Conservation (phyloP, 352 stramenopile genomes). For the Globisporangium apiculatum region DNA sequence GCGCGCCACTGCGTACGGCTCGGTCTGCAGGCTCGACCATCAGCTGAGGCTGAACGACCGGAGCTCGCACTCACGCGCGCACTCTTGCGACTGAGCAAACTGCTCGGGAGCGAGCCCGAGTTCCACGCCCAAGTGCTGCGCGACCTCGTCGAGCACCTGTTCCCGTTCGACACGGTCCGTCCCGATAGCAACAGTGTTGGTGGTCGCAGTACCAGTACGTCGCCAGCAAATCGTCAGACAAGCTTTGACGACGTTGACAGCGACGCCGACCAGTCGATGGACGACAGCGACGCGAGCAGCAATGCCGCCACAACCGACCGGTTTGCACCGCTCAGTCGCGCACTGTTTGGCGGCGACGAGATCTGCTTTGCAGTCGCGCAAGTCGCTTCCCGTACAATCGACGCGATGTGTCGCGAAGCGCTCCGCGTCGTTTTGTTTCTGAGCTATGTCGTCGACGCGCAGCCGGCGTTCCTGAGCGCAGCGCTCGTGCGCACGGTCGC, state of each 20-base stretch:
- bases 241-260: constrained; percentile 18
- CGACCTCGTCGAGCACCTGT: constrained; percentile 49
- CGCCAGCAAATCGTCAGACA: constrained; percentile 13
- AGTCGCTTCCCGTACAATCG: constrained; percentile 45
- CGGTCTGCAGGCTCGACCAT: constrained; percentile 16
- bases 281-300: constrained; percentile 8
- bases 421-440: constrained; percentile 62
- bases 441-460: constrained; percentile 51
- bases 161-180: constrained; percentile 31
- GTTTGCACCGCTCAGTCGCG: constrained; percentile 10
- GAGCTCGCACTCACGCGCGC: constrained; percentile 46
- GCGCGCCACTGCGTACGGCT: constrained; percentile 57
- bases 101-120: constrained; percentile 33
- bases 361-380: constrained; percentile 57
- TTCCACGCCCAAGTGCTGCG: constrained; percentile 52
- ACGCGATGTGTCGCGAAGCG: constrained; percentile 55
- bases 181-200: too few relatives aligned
- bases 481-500: constrained; percentile 33
- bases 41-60: constrained; percentile 9
- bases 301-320: not conserved
- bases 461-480: constrained; percentile 41
- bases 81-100: constrained; percentile 51
- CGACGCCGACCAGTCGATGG: constrained; percentile 31
- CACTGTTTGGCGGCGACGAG: constrained; percentile 44
- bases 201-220: constrained; percentile 1